Evolutionary conservation across 345 rosid genomes (phyloP), one percentile per base, ranked within the genome.

Genomic region (Dimocarpus longan): DNA sequence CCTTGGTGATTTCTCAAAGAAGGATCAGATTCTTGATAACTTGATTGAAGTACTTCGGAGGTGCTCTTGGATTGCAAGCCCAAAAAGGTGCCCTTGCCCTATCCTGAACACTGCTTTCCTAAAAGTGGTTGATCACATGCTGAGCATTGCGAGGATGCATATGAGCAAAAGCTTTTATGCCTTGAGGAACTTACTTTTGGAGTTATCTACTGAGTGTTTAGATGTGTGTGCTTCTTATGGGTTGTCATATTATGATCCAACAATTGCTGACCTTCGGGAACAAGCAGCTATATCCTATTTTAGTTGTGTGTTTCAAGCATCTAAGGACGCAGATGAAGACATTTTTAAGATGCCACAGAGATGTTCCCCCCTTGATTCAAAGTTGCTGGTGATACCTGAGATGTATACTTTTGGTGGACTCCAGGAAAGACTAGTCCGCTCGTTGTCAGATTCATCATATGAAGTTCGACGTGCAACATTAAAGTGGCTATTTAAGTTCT

Each of bases 401-500:
- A 81, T 75, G 68, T 78, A 80, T 67, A 11, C 64, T 74, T 87
- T 81, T 83, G 50, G 79, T 11, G 88, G 89, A 68, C 87, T 87
- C 66, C 83, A 78, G 43, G 93, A 89, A 69, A 88, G 87, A 89
- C 80, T 95, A 81, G 79, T 86, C 48, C 83, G 86, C 28, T 87
- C 90, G 75, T 74, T 93, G 81, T 88, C 90, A 68, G 96, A 94
- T 83, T 90, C 93, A 63, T 89, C 91, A 37, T 95, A 92, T 86
- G 99, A 95, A 86, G 97, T 93, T 86, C 93, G 93, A 72, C 91
- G 90, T 65, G 90, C 91, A 78, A 92, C 98, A 79, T 77, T 95
- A 78, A 93, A 95, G 82, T 95, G 98, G 98, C 83, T 93, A 77
- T 84, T 89, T 73, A 91, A 79, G 87, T 91, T 91, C 82, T 75